These are phyloP conservation scores for Dryadomyces quercus-mongolicae DNA, from an alignment of 2,329 filamentous ascomycete genomes.

Conservation along the genomic window DNA sequence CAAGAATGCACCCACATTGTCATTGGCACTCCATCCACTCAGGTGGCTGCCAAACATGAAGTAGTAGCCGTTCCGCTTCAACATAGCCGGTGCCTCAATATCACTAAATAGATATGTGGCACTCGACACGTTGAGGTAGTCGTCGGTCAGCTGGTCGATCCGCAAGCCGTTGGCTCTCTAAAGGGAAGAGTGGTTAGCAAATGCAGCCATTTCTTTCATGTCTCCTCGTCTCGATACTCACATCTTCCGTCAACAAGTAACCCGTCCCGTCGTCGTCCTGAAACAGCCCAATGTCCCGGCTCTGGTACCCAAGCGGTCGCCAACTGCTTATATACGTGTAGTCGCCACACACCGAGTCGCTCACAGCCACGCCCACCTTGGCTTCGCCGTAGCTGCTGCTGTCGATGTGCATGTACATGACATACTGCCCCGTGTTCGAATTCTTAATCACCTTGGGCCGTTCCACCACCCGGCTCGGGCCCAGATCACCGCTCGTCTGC, in stretches of 20 bases:
- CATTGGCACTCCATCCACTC: slow-evolving; percentile 33
- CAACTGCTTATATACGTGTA: slow-evolving; percentile 31
- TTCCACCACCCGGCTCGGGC: slow-evolving; percentile 45
- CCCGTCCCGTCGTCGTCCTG: slow-evolving; percentile 49
- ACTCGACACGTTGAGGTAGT: slow-evolving; percentile 11
- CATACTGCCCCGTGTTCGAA: slow-evolving; percentile 31
- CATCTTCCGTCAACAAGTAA: slow-evolving; percentile 52
- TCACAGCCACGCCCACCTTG: slow-evolving; percentile 17
- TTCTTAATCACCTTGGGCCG: slow-evolving; percentile 60
- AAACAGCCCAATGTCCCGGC: slow-evolving; percentile 44
- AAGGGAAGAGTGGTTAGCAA: too few species aligned
- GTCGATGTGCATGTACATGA: slow-evolving; percentile 57
- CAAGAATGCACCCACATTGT: slow-evolving; percentile 35
- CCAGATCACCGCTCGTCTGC: slow-evolving; percentile 12
- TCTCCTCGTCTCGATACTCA: slow-evolving; percentile 20
- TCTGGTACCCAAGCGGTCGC: slow-evolving; percentile 17
- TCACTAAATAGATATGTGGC: slow-evolving; percentile 18
- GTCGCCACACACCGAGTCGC: slow-evolving; percentile 45
- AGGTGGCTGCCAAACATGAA: slow-evolving; percentile 41
- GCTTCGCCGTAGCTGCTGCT: slow-evolving; percentile 24
- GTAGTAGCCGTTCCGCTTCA: slow-evolving; percentile 38
- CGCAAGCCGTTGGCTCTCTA: slow-evolving; percentile 13
- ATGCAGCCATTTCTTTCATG: not conserved
- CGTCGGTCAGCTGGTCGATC: slow-evolving; percentile 13
- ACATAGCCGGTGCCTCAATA: slow-evolving; percentile 38